Base-by-base conservation (phyloP, 495 filamentous ascomycete genomes). In the Penicillium roqueforti region DNA sequence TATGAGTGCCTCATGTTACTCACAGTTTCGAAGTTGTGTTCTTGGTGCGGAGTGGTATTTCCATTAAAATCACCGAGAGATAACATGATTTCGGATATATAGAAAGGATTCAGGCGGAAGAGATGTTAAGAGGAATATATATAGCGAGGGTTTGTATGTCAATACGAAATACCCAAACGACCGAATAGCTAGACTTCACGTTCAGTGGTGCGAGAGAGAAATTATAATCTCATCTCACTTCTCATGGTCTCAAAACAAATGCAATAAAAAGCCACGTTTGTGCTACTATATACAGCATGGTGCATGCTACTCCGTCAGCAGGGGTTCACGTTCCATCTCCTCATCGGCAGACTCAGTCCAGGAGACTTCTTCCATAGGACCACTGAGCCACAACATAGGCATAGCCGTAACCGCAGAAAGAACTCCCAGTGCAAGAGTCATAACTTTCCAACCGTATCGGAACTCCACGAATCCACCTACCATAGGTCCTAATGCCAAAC, bases 371-470 rank as follows among this genome's bases (percentile, higher is more conserved):
- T 32, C 45, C 1, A 55, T 7, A 28, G 28, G 25, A 37, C 52
- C 37, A 39, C 60, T 59, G 11, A 62, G 56, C 36, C 40, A 57
- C 29, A 62, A 46, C 57, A 57, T 59, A 19, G 65, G 62, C 28
- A 62, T 23, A 8, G 55, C 53, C 11, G 65, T 68, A 9, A 61
- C 49, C 14, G 51, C 56, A 39, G 53, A 51, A 43, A 68, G 42
- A 28, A 57, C 37, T 14, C 65, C 65, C 29, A 68, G 25, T 11
- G 45, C 54, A 46, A 61, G 57, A 10, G 62, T 49, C 59, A 60
- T 62, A 7, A 39, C 26, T 23, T 56, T 45, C 56, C 60, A 62
- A 1, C 56, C 60, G 25, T 56, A 60, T 11, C 19, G 18, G 13
- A 38, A 52, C 29, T 56, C 34, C n/a, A 62, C 41, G 36, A 62